phyloP scores from a whole-genome alignment of 495 filamentous ascomycete genomes.

The Hypoxylon intermedium region DNA sequence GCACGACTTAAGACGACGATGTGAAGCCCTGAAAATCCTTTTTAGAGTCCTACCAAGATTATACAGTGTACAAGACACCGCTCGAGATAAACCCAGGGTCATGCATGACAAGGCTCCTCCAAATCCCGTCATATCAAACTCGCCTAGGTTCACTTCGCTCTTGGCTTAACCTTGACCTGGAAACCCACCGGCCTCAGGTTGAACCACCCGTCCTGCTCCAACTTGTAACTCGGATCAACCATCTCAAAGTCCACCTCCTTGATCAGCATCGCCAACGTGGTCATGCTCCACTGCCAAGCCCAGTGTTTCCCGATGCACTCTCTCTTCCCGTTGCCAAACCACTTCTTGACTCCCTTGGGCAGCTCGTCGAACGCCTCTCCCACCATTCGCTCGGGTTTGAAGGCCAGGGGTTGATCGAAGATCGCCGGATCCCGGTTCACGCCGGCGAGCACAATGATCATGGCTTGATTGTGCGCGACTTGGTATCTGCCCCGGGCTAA shows the following conservation, averaged over 20 bases:
- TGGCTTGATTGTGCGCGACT: constrained; percentile 63
- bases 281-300: constrained; percentile 67
- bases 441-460: constrained; percentile 66
- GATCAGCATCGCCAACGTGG: constrained; percentile 64
- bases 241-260: constrained; percentile 67
- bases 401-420: constrained; percentile 68
- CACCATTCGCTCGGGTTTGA: constrained; percentile 71
- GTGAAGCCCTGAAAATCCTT: too few relatives aligned
- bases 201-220: constrained; percentile 61
- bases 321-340: constrained; percentile 73
- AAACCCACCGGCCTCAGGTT: constrained; percentile 53
- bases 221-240: constrained; percentile 61
- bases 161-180: constrained; percentile 48
- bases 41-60: too few relatives aligned
- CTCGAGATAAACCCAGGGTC: too few relatives aligned
- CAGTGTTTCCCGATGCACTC: constrained; percentile 73
- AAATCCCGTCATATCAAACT: too few relatives aligned
- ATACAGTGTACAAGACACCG: too few relatives aligned
- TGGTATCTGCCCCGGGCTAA: constrained; percentile 70
- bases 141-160: constrained; percentile 14
- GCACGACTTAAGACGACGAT: too few relatives aligned
- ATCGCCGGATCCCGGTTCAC: constrained; percentile 73
- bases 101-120: too few relatives aligned
- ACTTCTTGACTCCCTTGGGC: constrained; percentile 68
- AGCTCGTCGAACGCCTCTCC: constrained; percentile 66